These are phyloP conservation scores for Cryptosporidium andersoni DNA, from an alignment of 169 alveolate genomes.

Conservation along the genomic window DNA sequence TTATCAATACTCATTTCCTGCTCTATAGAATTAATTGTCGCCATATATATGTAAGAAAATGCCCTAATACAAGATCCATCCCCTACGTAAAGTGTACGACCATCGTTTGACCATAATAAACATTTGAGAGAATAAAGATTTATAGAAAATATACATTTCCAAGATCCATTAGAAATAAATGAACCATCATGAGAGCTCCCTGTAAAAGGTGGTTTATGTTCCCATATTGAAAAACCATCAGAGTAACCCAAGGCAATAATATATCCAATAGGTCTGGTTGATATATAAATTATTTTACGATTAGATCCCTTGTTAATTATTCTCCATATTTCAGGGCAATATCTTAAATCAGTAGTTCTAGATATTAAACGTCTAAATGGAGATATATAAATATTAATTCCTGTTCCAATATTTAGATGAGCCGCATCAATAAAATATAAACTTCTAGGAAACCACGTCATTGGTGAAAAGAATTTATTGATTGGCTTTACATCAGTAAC, in stretches of 20 bases:
- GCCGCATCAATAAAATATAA: slow-evolving; percentile 20
- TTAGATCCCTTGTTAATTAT: slow-evolving; percentile 4
- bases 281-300: slow-evolving; percentile 10
- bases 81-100: slow-evolving; percentile 34
- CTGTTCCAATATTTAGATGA: background rate
- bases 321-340: slow-evolving; percentile 13
- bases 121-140: slow-evolving; percentile 19
- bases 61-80: slow-evolving; percentile 64
- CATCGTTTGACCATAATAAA: slow-evolving; percentile 50
- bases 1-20: slow-evolving; percentile 10
- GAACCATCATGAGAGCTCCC: slow-evolving; percentile 21
- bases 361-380: slow-evolving; percentile 34
- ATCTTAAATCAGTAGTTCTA: slow-evolving; percentile 19
- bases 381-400: slow-evolving; percentile 15
- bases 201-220: slow-evolving; percentile 21
- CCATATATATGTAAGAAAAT: slow-evolving; percentile 17
- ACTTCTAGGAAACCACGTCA: slow-evolving; percentile 66
- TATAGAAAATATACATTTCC: slow-evolving; percentile 33
- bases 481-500: background rate
- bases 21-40: slow-evolving; percentile 24
- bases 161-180: slow-evolving; percentile 13
- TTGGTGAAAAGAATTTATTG: slow-evolving; percentile 30
- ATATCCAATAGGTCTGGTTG: slow-evolving; percentile 61
- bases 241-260: slow-evolving; percentile 39
- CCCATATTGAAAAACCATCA: slow-evolving; percentile 47